These are phyloP conservation scores for Lagerstroemia speciosa DNA, from an alignment of 345 rosid genomes.

Conservation along the genomic window DNA sequence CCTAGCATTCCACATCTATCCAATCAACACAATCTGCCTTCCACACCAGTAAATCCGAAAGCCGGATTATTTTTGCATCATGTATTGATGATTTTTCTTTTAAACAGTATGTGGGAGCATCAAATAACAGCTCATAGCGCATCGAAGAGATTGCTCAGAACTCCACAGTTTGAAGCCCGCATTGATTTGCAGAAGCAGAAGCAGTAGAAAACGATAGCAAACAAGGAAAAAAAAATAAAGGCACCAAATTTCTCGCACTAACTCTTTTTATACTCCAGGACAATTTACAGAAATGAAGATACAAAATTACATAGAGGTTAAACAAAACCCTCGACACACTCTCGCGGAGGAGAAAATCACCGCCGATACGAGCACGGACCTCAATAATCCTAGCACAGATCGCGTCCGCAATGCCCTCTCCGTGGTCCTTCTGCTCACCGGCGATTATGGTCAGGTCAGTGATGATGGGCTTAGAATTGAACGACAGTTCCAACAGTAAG, in stretches of 20 bases:
- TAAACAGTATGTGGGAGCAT: not conserved
- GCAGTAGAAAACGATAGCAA: not conserved
- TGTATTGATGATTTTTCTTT: not conserved
- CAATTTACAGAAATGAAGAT: constrained; percentile 1
- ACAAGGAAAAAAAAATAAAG: not conserved
- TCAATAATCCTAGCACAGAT: constrained; percentile 82
- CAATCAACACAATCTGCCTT: not conserved
- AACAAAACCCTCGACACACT: constrained; percentile 5
- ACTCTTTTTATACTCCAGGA: not conserved
- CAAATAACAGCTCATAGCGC: not conserved
- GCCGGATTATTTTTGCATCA: not conserved
- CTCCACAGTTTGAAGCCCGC: not conserved
- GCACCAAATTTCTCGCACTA: constrained; percentile 10
- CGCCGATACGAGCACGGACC: constrained; percentile 34
- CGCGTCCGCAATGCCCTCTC: constrained; percentile 75
- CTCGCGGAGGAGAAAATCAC: constrained; percentile 7
- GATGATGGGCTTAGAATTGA: constrained; percentile 95
- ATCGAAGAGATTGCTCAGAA: not conserved
- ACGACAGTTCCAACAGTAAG: constrained; percentile 57
- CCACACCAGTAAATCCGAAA: not conserved
- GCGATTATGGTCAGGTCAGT: constrained; percentile 96
- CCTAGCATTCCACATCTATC: not conserved
- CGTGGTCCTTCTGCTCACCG: constrained; percentile 73
- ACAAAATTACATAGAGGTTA: not conserved
- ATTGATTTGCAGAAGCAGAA: not conserved